Conservation (phyloP, 83 land plant genomes). For the Larix sibirica region DNA sequence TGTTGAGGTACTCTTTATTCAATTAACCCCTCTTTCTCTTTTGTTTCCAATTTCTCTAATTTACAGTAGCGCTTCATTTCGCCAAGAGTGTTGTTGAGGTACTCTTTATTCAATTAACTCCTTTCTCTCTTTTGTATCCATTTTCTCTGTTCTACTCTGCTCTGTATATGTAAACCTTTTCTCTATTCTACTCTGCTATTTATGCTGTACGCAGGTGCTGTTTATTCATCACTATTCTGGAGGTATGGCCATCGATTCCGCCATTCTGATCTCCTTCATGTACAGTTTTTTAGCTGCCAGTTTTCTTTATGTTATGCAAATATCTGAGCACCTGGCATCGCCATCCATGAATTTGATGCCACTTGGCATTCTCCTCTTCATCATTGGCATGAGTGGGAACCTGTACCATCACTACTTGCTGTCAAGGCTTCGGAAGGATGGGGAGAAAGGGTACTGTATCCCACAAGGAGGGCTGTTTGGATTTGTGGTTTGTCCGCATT, state of each 20-base stretch:
- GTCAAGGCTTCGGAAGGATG: slow-evolving; percentile 39
- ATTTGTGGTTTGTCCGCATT: slow-evolving; percentile 69
- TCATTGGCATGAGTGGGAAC: slow-evolving; percentile 67
- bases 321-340: slow-evolving; percentile 22
- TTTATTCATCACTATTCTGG: slow-evolving; percentile 74
- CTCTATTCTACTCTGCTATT: no score
- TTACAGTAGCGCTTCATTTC: not conserved
- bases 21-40: no score
- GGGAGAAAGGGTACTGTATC: slow-evolving; percentile 59
- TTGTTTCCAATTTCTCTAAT: no score
- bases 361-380: slow-evolving; percentile 44
- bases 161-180: no score
- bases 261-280: slow-evolving; percentile 16
- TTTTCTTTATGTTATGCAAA: slow-evolving; percentile 37
- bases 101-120: no score
- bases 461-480: slow-evolving; percentile 70
- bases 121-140: no score
- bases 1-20: not conserved
- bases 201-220: slow-evolving; percentile 18
- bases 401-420: slow-evolving; percentile 75
- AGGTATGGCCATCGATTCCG: slow-evolving; percentile 18
- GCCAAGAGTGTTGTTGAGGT: not conserved
- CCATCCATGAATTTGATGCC: slow-evolving; percentile 48
- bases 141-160: no score
- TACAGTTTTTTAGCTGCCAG: slow-evolving; percentile 25